These are phyloP conservation scores for Geosmithia putterillii DNA, from an alignment of 2,329 filamentous ascomycete species.

Conservation along the genomic window DNA sequence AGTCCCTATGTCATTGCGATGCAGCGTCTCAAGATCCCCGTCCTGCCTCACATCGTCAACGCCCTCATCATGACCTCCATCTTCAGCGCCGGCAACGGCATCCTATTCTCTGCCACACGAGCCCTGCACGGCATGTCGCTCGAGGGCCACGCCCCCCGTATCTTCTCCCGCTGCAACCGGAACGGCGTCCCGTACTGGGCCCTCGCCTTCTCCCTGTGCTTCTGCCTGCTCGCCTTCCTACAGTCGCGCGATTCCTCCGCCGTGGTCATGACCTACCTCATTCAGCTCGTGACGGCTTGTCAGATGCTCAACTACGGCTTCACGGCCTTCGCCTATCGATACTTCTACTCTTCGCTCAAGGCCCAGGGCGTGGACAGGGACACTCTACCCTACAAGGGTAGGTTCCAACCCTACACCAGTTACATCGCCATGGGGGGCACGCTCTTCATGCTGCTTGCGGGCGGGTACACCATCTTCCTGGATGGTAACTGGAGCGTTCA, in stretches of 20 bases:
- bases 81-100: constrained; percentile 65
- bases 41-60: constrained; percentile 61
- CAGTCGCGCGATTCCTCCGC: constrained; percentile 47
- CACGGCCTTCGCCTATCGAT: constrained; percentile 51
- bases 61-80: constrained; percentile 67
- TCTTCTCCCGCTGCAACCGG: constrained; percentile 46
- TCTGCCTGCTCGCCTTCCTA: constrained; percentile 57
- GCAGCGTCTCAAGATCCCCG: constrained; percentile 47
- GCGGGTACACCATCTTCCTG: constrained; percentile 58
- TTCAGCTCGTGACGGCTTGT: constrained; percentile 57
- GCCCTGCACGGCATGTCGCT: constrained; percentile 54
- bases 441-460: constrained; percentile 47
- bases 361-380: constrained; percentile 44
- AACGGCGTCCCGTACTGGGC: constrained; percentile 51
- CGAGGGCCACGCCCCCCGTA: constrained; percentile 47
- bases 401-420: constrained; percentile 50
- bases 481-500: constrained; percentile 38
- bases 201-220: constrained; percentile 35
- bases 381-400: constrained; percentile 46
- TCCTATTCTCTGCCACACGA: constrained; percentile 60
- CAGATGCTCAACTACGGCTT: constrained; percentile 60
- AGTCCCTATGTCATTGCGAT: constrained; percentile 48
- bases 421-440: constrained; percentile 56
- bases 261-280: constrained; percentile 58
- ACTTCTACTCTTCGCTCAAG: constrained; percentile 48